A percentile compares a stretch with the other conserved stretches of the same genome.
phyloP scores from a whole-genome alignment of 1,284 basidiomycete species.

The Irpex rosettiformis region DNA sequence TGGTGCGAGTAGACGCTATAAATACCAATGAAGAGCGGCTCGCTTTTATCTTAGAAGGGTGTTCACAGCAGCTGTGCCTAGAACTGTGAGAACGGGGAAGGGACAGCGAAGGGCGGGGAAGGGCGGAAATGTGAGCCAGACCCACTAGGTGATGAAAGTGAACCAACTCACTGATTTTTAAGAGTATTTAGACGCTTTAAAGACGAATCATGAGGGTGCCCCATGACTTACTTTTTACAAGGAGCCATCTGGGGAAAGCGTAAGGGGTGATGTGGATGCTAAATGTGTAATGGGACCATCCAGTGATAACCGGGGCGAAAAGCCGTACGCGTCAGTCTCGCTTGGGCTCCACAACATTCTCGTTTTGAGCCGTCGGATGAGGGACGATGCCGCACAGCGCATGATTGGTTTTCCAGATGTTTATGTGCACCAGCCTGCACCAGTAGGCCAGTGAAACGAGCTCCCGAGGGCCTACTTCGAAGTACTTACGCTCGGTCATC shows the following conservation, averaged over 20 bases:
- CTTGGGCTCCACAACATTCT: not conserved
- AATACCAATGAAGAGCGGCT: not conserved
- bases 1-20: not conserved
- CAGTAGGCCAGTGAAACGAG: not conserved
- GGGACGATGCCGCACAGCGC: not conserved
- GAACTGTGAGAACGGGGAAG: not conserved
- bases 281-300: not conserved
- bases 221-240: not conserved
- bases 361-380: not conserved
- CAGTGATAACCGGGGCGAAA: not conserved
- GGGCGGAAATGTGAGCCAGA: not conserved
- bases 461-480: not conserved
- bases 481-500: not conserved
- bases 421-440: not conserved
- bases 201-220: not conserved
- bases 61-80: not conserved
- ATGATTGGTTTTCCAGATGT: not conserved
- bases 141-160: not conserved
- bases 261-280: not conserved
- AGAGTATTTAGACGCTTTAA: not conserved
- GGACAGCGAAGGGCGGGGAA: not conserved
- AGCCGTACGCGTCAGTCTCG: not conserved
- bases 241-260: not conserved
- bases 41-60: not conserved
- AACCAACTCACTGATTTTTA: not conserved